Percentiles rank a stretch among this genome's conserved stretches.
Evolutionary conservation across 371 early-diverging fungal genomes (phyloP).

Genomic region (Mortierella sp.): DNA sequence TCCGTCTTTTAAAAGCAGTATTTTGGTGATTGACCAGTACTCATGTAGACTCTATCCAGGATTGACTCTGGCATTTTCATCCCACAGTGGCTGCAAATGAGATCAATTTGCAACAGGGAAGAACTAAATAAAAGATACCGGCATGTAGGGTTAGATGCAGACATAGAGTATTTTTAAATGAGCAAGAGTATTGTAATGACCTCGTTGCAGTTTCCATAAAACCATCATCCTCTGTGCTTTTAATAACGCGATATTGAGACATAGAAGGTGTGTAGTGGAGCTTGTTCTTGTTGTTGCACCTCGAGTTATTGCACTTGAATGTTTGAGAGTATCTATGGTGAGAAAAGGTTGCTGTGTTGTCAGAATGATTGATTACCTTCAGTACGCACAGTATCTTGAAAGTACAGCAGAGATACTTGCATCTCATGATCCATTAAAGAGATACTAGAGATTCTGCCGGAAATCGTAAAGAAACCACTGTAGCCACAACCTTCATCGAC

Average conservation of each 20-base stretch:
- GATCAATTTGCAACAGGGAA: conserved; percentile 29
- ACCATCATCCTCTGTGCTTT: conserved; percentile 34
- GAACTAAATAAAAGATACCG: conserved; percentile 2
- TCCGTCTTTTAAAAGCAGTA: too few relatives aligned
- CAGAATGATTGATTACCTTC: not conserved
- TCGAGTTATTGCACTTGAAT: conserved; percentile 32
- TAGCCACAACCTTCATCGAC: conserved; percentile 12
- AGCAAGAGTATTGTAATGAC: conserved; percentile 7
- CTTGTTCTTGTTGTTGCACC: conserved; percentile 44
- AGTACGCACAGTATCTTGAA: not conserved
- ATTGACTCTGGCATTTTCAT: conserved; percentile 41
- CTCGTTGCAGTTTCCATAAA: conserved; percentile 51
- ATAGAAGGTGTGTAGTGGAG: conserved; percentile 36
- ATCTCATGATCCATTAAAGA: conserved; percentile 32
- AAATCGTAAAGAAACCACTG: conserved; percentile 21
- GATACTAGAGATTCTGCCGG: conserved; percentile 21
- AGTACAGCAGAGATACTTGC: conserved; percentile 19
- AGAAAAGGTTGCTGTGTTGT: not conserved
- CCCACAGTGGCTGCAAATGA: conserved; percentile 38
- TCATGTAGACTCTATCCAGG: conserved; percentile 39
- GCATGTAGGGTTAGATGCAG: not conserved
- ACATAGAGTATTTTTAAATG: not conserved
- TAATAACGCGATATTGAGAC: conserved; percentile 26
- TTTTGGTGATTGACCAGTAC: not conserved
- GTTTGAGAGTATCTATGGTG: conserved; percentile 39